phyloP scores from a whole-genome alignment of 352 stramenopile genomes.

The Pythium chondricola region DNA sequence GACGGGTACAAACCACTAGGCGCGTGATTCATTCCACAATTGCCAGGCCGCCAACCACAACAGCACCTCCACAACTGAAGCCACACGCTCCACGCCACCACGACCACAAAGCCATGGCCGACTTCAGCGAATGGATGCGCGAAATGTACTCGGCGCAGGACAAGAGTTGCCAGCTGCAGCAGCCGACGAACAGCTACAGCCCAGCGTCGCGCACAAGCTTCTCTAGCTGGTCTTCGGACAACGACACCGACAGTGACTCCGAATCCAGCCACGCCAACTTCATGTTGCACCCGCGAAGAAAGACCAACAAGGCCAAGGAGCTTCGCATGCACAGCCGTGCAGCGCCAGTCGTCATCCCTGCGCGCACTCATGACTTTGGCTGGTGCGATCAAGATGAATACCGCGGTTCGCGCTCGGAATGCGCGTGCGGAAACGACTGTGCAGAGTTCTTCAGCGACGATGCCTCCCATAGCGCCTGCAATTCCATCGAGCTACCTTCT shows the following conservation, averaged over 20 bases:
- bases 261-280: slow-evolving; percentile 42
- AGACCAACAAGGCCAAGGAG: slow-evolving; percentile 30
- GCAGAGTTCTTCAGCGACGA: slow-evolving; percentile 23
- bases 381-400: slow-evolving; percentile 40
- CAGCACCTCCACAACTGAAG: no score
- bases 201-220: slow-evolving; percentile 8
- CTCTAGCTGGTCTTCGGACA: slow-evolving; percentile 34
- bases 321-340: slow-evolving; percentile 8
- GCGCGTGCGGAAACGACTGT: slow-evolving; percentile 38
- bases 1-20: no score
- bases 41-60: slow-evolving; percentile 15
- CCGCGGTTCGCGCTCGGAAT: slow-evolving; percentile 22
- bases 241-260: slow-evolving; percentile 68
- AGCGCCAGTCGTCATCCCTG: slow-evolving; percentile 25
- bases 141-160: slow-evolving; percentile 1
- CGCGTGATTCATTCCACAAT: slow-evolving; percentile 25
- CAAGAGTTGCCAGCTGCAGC: background rate
- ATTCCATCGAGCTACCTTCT: background rate
- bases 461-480: slow-evolving; percentile 7
- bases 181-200: background rate
- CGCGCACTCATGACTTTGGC: slow-evolving; percentile 33
- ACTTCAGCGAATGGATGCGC: slow-evolving; percentile 12
- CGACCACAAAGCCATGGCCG: slow-evolving; percentile 11
- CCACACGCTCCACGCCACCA: background rate
- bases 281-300: slow-evolving; percentile 43